Evolutionary conservation across 1,284 basidiomycete genomes (phyloP).

Genomic region (Schizopora paradoxa): DNA sequence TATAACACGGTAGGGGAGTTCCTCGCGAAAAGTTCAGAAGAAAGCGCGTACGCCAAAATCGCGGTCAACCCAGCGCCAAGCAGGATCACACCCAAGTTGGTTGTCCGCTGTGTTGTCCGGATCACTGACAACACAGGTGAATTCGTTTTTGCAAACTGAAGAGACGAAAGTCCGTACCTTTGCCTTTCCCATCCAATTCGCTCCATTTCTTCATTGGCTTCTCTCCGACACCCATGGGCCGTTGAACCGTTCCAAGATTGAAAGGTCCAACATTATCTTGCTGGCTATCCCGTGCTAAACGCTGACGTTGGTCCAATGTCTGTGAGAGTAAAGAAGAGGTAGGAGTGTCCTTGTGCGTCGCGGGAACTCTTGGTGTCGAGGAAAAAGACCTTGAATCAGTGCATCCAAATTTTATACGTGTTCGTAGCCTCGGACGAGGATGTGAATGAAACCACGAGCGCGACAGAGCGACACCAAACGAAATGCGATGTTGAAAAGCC

Average conservation of each 20-base stretch:
- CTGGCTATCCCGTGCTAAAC: conserved; percentile 30
- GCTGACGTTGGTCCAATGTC: conserved; percentile 58
- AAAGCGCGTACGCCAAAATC: conserved; percentile 79
- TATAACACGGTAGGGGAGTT: conserved; percentile 92
- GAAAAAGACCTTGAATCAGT: conserved; percentile 4
- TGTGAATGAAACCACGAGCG: conserved; percentile 10
- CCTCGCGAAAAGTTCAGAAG: conserved; percentile 85
- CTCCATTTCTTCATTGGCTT: conserved; percentile 69
- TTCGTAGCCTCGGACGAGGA: conserved; percentile 2
- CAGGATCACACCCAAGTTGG: conserved; percentile 79
- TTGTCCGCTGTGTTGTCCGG: conserved; percentile 73
- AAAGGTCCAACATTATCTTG: conserved; percentile 76
- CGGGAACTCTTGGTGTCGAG: conserved; percentile 22
- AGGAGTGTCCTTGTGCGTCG: conserved; percentile 43
- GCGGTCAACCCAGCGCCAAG: conserved; percentile 79
- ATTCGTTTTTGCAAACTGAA: conserved; percentile 13
- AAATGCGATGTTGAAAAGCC: neutral
- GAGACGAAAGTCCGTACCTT: conserved; percentile 50
- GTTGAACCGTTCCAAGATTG: conserved; percentile 66
- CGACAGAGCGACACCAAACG: neutral
- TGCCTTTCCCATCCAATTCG: conserved; percentile 75
- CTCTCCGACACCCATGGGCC: conserved; percentile 46
- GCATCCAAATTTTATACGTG: neutral
- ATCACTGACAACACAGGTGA: conserved; percentile 45
- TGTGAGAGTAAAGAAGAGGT: conserved; percentile 56